phyloP scores from a whole-genome alignment of 78 protist species.

The Emiliania huxleyi region DNA sequence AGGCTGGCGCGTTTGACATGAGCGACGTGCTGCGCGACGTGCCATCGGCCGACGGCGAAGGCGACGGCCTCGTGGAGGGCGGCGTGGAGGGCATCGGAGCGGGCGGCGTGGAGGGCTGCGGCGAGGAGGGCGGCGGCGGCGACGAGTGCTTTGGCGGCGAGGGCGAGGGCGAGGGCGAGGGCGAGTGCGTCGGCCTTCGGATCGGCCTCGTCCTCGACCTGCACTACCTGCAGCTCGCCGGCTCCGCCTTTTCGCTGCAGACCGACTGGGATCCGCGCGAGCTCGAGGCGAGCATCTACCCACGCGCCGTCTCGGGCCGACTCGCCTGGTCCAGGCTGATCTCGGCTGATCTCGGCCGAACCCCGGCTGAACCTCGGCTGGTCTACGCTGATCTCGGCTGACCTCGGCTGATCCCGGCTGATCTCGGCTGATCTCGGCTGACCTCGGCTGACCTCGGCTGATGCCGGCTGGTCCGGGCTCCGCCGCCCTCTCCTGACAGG shows the following conservation, averaged over 20 bases:
- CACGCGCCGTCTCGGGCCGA: not conserved
- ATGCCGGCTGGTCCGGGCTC: no score
- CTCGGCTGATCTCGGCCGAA: no score
- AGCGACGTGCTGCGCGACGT: not conserved
- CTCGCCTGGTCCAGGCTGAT: no score
- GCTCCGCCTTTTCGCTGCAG: not conserved
- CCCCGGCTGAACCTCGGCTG: no score
- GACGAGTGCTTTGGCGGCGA: not conserved
- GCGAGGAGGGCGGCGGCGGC: not conserved
- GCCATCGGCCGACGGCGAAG: not conserved
- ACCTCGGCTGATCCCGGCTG: no score
- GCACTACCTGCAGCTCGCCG: conserved; percentile 3
- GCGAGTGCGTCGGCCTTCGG: not conserved
- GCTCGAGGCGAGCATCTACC: not conserved
- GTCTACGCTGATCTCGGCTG: no score
- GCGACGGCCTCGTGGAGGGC: not conserved
- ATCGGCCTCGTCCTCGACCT: not conserved
- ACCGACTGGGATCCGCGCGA: not conserved
- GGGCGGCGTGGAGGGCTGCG: not conserved
- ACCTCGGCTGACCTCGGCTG: no score
- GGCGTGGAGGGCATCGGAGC: not conserved
- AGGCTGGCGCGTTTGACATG: not conserved
- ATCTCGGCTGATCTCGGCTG: no score
- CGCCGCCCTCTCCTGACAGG: no score
- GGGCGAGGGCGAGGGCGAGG: not conserved